Evolutionary conservation across 2,329 filamentous ascomycete species (phyloP).

Genomic region (Aspergillus tamarii): DNA sequence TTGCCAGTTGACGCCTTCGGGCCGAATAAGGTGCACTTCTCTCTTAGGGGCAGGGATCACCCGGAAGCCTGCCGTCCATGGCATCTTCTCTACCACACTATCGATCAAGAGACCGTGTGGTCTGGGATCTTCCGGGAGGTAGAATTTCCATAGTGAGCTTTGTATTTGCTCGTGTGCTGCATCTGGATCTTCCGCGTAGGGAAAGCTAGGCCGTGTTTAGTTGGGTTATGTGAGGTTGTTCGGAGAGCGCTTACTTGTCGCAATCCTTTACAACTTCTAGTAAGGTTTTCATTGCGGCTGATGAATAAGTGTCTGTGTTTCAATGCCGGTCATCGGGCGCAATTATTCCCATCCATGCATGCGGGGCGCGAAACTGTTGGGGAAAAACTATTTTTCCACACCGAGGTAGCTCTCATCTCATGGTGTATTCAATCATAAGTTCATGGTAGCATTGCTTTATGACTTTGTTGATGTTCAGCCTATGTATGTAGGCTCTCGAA

Average conservation of each 20-base stretch:
- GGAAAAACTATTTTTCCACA: background rate
- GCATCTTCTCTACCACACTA: conserved; percentile 9
- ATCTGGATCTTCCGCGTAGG: conserved; percentile 14
- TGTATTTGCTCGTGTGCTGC: background rate
- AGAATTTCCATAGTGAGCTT: conserved; percentile 14
- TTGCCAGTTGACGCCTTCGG: background rate
- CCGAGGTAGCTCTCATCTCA: background rate
- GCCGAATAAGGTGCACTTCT: conserved; percentile 11
- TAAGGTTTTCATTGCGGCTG: background rate
- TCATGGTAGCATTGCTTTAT: too few relatives aligned
- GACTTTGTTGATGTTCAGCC: too few relatives aligned
- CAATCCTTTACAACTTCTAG: conserved; percentile 10
- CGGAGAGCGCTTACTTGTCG: conserved; percentile 3
- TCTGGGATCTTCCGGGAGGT: conserved; percentile 12
- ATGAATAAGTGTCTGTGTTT: background rate
- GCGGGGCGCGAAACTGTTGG: background rate
- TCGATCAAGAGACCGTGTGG: conserved; percentile 14
- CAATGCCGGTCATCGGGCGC: background rate
- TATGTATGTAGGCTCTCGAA: too few relatives aligned
- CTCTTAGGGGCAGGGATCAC: conserved; percentile 1
- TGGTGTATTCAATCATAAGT: background rate
- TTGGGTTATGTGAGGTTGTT: background rate
- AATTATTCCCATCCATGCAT: background rate
- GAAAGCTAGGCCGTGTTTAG: conserved; percentile 6
- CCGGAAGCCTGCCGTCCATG: conserved; percentile 15